Evolutionary conservation across 129 eudicot species (phyloP).

Genomic region (Lonicera japonica): DNA sequence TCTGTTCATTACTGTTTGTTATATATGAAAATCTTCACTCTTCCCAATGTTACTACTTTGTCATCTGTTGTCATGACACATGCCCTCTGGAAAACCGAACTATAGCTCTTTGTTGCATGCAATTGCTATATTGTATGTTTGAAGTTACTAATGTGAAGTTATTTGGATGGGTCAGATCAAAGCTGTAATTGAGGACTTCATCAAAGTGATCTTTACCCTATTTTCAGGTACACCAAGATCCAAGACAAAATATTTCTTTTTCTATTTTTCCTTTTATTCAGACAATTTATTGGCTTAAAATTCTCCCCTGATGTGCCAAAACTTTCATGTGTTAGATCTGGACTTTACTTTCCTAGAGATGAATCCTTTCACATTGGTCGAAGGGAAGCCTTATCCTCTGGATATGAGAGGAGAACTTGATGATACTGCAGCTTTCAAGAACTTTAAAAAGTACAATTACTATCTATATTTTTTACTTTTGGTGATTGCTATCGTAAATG

Average conservation of each 20-base stretch:
- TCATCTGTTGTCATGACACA: neutral
- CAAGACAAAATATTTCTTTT: neutral
- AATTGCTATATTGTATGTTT: neutral
- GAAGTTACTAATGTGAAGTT: neutral
- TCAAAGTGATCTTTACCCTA: conserved; percentile 54
- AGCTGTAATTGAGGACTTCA: conserved; percentile 75
- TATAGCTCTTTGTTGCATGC: neutral
- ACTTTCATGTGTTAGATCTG: conserved; percentile 47
- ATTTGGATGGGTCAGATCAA: conserved; percentile 46
- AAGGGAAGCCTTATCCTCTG: conserved; percentile 97
- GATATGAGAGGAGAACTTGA: conserved; percentile 99
- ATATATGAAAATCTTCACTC: neutral
- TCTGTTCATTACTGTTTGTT: too few species aligned
- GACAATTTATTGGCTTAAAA: neutral
- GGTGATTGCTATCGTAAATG: neutral
- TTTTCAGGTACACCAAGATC: conserved; percentile 50
- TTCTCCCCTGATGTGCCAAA: conserved; percentile 3
- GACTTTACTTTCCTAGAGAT: conserved; percentile 98
- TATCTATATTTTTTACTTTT: neutral
- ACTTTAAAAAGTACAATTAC: conserved; percentile 79
- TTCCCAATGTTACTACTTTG: neutral
- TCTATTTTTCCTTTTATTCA: neutral
- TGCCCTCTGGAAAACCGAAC: neutral
- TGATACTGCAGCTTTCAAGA: conserved; percentile 96
- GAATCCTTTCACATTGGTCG: conserved; percentile 91